Evolutionary conservation across 2,329 filamentous ascomycete genomes (phyloP), one percentile per base, ranked within the genome.

Genomic region (Scedosporium minutisporum): DNA sequence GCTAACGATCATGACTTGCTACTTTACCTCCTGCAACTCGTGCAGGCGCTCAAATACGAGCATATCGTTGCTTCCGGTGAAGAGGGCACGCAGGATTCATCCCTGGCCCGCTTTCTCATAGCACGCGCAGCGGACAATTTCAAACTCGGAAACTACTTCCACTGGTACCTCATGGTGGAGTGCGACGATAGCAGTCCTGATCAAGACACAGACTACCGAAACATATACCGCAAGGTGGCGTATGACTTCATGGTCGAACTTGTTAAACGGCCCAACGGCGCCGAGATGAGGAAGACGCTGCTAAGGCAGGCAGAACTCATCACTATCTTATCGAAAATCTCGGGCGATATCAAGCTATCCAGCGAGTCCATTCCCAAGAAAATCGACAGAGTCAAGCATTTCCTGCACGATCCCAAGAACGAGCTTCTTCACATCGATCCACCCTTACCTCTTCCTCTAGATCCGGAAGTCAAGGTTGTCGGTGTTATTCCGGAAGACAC

Each of bases 81-180:
- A 63, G 85, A 91, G 66, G 79, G 81, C 51, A 79, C 82, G 0
- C 82, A 85, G 57, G 89, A 95, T 68, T 96, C 93, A 0, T 96
- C 93, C 0, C 79, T 99, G 5, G 93, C 93, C 2, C 86, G 85
- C 25, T 99, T 99, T 71, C 80, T 99, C 3, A 95, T 99, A 63
- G 86, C 89, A 1, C 85, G 95, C 42, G 96, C 95, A 3, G 89
- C 90, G 14, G 86, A 88, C 65, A 97, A 96, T 70, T 90, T 97
- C 69, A 88, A 89, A 64, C 82, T 99, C 1, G 95, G 93, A 33
- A 99, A 96, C 72, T 96, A 96, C 75, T 85, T 99, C 62, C 91
- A 97, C 73, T 99, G 95, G 95, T 99, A 97, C 73, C 81, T 99
- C 2, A 97, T 97, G 87, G 95, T 99, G 1, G 96, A 99, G 75